Evolutionary conservation across 257 asterid genomes (phyloP).

Genomic region (Primulina eburnea): DNA sequence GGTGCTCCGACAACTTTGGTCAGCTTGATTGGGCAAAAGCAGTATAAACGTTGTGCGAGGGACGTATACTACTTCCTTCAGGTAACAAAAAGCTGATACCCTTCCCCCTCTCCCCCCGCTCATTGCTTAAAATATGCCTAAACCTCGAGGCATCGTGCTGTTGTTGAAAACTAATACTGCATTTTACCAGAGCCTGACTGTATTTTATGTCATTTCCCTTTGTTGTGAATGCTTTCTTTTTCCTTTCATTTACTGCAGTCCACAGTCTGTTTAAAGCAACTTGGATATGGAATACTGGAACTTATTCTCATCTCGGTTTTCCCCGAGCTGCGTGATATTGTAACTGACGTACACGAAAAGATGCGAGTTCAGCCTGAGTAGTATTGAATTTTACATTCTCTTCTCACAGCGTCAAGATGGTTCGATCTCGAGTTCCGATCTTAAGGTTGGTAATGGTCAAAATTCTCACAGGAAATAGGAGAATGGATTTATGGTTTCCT

Average conservation of each 20-base stretch:
- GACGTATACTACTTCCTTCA: conserved; percentile 85
- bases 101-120: not conserved
- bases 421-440: conserved; percentile 18
- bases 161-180: conserved; percentile 19
- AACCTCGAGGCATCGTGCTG: not conserved
- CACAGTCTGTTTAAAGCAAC: conserved; percentile 86
- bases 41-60: conserved; percentile 79
- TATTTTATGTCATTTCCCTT: not conserved
- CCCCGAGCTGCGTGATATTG: conserved; percentile 69
- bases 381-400: conserved; percentile 11
- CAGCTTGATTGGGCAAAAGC: conserved; percentile 85
- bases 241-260: conserved; percentile 59
- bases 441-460: not conserved
- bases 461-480: not conserved
- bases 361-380: conserved; percentile 39
- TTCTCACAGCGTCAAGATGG: conserved; percentile 19
- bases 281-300: conserved; percentile 80
- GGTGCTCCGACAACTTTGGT: conserved; percentile 87
- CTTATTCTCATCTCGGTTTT: conserved; percentile 63
- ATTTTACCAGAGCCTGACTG: conserved; percentile 26
- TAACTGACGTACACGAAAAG: conserved; percentile 61
- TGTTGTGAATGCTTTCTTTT: not conserved
- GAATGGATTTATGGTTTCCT: not conserved
- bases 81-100: conserved; percentile 36
- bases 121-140: not conserved